Conservation (phyloP, 2,329 filamentous ascomycete genomes). For the Beauveria asiatica region DNA sequence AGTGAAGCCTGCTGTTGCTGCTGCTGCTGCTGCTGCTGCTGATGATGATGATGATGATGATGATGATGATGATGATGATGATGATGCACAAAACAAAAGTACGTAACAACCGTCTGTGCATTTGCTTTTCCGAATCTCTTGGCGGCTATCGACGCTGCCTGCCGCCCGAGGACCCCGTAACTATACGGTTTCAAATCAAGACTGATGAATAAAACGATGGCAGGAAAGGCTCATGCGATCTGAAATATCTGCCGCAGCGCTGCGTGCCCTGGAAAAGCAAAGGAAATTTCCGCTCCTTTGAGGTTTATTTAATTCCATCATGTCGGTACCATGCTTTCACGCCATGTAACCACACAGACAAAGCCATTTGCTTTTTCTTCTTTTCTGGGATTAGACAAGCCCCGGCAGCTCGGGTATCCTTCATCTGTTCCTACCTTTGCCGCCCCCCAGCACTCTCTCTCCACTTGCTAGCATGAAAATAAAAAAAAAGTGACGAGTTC, state of each 20-base stretch:
- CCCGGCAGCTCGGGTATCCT: not conserved
- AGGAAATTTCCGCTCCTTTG: not conserved
- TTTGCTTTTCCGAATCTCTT: too few relatives aligned
- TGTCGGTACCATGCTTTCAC: not conserved
- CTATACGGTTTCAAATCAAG: not conserved
- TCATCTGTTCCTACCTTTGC: not conserved
- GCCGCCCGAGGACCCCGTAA: too few relatives aligned
- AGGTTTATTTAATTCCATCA: not conserved
- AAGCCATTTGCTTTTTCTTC: not conserved
- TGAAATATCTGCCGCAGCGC: not conserved
- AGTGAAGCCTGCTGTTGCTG: too few relatives aligned
- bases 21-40: too few relatives aligned
- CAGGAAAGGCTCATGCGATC: not conserved
- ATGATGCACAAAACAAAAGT: too few relatives aligned
- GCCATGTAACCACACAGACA: not conserved
- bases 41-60: too few relatives aligned
- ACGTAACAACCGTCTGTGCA: too few relatives aligned
- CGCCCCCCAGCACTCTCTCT: not conserved
- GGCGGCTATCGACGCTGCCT: too few relatives aligned
- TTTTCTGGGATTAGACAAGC: not conserved
- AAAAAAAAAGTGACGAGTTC: constrained; percentile 1
- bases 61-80: too few relatives aligned
- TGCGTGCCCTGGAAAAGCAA: not conserved
- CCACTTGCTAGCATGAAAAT: not conserved
- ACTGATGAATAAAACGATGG: not conserved